Conservation (phyloP, 352 stramenopile genomes). For the Elongisporangium undulatum region DNA sequence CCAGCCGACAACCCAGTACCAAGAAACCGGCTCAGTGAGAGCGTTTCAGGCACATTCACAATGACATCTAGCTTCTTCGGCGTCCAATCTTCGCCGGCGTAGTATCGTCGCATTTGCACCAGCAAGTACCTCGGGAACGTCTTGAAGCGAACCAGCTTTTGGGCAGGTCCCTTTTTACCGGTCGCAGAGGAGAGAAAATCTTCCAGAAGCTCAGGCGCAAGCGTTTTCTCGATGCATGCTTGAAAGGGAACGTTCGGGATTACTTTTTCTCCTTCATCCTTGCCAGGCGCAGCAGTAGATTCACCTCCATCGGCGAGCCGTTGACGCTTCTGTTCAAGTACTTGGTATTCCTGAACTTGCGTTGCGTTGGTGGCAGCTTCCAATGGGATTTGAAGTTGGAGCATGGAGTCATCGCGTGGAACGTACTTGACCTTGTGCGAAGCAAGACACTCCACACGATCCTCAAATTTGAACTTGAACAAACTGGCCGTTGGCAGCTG, state of each 20-base stretch:
- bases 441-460: slow-evolving; percentile 72
- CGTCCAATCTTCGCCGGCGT: slow-evolving; percentile 94
- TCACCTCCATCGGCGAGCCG: slow-evolving; percentile 50
- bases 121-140: slow-evolving; percentile 97
- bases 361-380: slow-evolving; percentile 83
- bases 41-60: slow-evolving; percentile 92
- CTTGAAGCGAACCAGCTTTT: slow-evolving; percentile 85
- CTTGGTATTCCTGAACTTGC: slow-evolving; percentile 85
- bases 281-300: neutral
- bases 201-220: slow-evolving; percentile 90
- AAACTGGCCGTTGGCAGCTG: slow-evolving; percentile 74
- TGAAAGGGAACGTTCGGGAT: slow-evolving; percentile 92
- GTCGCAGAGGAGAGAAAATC: slow-evolving; percentile 83
- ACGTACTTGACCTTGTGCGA: slow-evolving; percentile 89
- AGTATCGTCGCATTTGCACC: slow-evolving; percentile 96
- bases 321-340: slow-evolving; percentile 86
- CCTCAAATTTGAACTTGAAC: slow-evolving; percentile 92
- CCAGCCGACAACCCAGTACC: slow-evolving; percentile 72
- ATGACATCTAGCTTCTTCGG: slow-evolving; percentile 97
- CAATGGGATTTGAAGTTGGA: slow-evolving; percentile 86
- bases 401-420: slow-evolving; percentile 63
- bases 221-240: slow-evolving; percentile 92
- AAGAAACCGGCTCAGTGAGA: slow-evolving; percentile 84
- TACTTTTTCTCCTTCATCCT: slow-evolving; percentile 60
- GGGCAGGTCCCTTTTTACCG: slow-evolving; percentile 66